Conservation (phyloP, 2,329 filamentous ascomycete genomes). For the Trichoderma sp. region DNA sequence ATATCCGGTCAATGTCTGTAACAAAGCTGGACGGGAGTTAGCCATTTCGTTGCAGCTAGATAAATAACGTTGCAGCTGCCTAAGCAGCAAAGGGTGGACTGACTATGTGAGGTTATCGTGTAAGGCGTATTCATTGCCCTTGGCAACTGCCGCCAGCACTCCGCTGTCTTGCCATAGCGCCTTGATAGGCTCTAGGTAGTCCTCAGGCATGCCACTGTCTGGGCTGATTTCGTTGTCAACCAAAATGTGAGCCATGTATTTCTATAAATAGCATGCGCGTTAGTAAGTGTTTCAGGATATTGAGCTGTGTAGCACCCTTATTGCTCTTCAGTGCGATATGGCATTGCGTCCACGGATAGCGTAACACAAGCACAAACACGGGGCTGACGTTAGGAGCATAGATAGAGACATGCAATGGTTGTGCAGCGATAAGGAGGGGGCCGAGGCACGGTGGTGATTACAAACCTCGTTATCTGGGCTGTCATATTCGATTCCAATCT, state of each 20-base stretch:
- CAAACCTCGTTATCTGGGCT: conserved; percentile 75
- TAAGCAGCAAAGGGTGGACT: conserved; percentile 38
- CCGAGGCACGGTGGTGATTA: conserved; percentile 4
- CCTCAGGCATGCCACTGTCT: conserved; percentile 74
- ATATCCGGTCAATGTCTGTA: conserved; percentile 71
- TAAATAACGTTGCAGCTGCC: neutral
- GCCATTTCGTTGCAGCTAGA: conserved; percentile 21
- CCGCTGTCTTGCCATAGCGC: conserved; percentile 89
- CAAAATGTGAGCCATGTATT: conserved; percentile 73
- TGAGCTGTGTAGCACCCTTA: neutral
- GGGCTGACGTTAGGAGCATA: neutral
- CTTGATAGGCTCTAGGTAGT: conserved; percentile 81
- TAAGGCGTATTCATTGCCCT: conserved; percentile 94
- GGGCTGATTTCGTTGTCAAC: conserved; percentile 79
- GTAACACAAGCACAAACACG: neutral
- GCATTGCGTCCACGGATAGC: neutral
- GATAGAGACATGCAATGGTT: neutral
- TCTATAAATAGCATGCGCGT: conserved; percentile 47
- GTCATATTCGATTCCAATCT: conserved; percentile 77
- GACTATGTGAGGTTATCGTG: conserved; percentile 95
- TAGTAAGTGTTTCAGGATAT: conserved; percentile 12
- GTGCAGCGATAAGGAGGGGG: neutral
- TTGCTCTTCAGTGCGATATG: neutral
- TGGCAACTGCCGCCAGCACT: conserved; percentile 87
- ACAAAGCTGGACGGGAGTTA: conserved; percentile 65